Evolutionary conservation across 495 filamentous ascomycete genomes (phyloP), one percentile per base, ranked within the genome.

Genomic region (Parathielavia hyrcaniae): DNA sequence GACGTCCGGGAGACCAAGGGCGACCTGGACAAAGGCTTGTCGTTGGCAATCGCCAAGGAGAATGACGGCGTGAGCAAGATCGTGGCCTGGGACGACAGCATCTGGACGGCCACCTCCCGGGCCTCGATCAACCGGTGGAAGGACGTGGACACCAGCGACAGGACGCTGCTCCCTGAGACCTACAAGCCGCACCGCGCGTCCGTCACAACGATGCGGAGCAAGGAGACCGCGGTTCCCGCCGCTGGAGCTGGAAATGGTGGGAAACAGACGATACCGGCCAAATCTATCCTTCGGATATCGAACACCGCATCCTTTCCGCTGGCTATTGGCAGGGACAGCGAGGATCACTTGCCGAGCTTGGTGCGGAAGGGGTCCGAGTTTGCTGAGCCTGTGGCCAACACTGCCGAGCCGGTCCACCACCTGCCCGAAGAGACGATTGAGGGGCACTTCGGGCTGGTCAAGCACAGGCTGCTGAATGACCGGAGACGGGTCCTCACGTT

Each of bases 81-180:
- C 2, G 85, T 95, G 53, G 84, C 85, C 30, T 83, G 82, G 32
- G 88, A 86, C 26, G 86, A 88, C 67, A 83, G 86, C 66, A 85
- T 98, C 50, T 98, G 93, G 93, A 95, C 91, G 2, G 89, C 93
- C 32, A 97, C 93, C 0, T 86, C 90, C 17, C 88, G 87, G 59
- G 95, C 95, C 8, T 95, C 90, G 45, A 96, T 98, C 69, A 95
- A 97, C 69, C 81, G 95, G 34, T 98, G 95, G 95, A 77, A 75
- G 38, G 87, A 96, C 70, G 82, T 96, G 17, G 89, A 96, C 61
- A 93, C 87, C 4, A 82, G 83, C 19, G 67, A 70, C 17, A 68
- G 75, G 38, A 70, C 74, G 32, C 73, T 83, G 57, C 67, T 81
- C 1, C 81, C 77, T 4, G 80, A 83, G 50, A 61, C 76, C 1